Evolutionary conservation across 1,284 basidiomycete genomes (phyloP).

Genomic region (Moesziomyces globuligerus): DNA sequence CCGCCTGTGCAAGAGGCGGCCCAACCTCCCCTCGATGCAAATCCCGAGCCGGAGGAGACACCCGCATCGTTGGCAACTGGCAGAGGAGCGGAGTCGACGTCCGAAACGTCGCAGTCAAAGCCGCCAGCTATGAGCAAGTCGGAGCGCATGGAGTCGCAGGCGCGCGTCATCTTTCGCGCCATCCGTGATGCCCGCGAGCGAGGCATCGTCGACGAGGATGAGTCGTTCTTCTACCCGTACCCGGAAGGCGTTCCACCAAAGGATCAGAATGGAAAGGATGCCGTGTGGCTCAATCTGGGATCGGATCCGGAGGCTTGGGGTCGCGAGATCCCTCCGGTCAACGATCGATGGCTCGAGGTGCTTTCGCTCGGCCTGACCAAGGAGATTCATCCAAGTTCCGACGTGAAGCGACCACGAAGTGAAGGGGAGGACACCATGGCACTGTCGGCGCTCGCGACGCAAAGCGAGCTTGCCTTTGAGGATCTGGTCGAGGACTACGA

Average conservation of each 20-base stretch:
- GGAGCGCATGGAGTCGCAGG: conserved; percentile 46
- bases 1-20: conserved; percentile 2
- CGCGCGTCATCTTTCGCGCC: conserved; percentile 44
- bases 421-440: background rate
- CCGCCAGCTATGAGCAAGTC: conserved; percentile 28
- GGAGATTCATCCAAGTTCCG: conserved; percentile 14
- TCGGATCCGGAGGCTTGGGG: conserved; percentile 43
- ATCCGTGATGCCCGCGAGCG: conserved; percentile 44
- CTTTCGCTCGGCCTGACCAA: conserved; percentile 38
- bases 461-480: conserved; percentile 10
- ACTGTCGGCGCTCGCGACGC: background rate
- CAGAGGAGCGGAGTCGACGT: background rate
- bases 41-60: background rate
- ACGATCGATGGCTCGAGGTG: conserved; percentile 46
- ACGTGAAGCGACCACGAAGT: background rate
- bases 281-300: conserved; percentile 42
- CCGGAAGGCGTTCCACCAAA: conserved; percentile 38
- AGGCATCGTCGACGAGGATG: conserved; percentile 42
- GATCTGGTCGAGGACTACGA: conserved; percentile 47
- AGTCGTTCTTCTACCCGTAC: conserved; percentile 48
- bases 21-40: background rate
- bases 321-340: conserved; percentile 30
- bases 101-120: too few relatives aligned
- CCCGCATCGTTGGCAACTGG: background rate
- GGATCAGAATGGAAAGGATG: conserved; percentile 17